Evolutionary conservation across 2,329 filamentous ascomycete species (phyloP), one percentile per base, ranked within the genome.

Genomic region (Boeremia lycopersici): DNA sequence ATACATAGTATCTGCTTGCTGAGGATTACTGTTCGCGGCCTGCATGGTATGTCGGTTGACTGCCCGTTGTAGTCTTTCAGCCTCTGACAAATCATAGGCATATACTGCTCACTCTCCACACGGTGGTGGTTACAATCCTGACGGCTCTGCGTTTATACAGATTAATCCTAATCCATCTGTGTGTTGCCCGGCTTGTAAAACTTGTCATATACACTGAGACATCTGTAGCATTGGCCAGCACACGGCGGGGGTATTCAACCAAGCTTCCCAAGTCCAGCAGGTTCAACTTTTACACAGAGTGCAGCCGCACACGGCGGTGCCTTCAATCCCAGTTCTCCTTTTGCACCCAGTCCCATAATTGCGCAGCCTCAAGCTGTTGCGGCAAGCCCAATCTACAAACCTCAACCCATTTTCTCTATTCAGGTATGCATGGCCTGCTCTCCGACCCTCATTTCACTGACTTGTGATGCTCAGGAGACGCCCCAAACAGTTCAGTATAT

Each of bases 61-160:
- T 4, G 2, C 6, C n/a, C 10, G 19, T 2, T 39, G 8, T 5
- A 26, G 11, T 0, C 5, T 19, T 3, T n/a, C 23, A 23, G 10
- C 12, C 19, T 28, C 50, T 59, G 23, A 62, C 19, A 26, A 15
- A 41, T 17, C 23, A n/a, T 51, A 69, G 66, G 66, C 62, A 53
- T 64, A 63, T 40, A 28, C 56, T 57, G 35, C 50, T 15, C 45
- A 51, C 31, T 19, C 52, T 29, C 56, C 49, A 53, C 65, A 69
- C 64, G 65, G 65, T 26, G 62, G 67, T 44, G 64, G 59, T 26
- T 61, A 60, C 26, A 60, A 61, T 48, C 64, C 64, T 11, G 57
- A 55, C 45, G 39, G 38, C 25, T 48, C 53, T 35, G 42, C 53
- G 1, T 66, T 62, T 41, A 50, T 56, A 6, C 56, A 43, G 23